phyloP scores from a whole-genome alignment of 2,329 filamentous ascomycete genomes.

The Botrytis squamosa region DNA sequence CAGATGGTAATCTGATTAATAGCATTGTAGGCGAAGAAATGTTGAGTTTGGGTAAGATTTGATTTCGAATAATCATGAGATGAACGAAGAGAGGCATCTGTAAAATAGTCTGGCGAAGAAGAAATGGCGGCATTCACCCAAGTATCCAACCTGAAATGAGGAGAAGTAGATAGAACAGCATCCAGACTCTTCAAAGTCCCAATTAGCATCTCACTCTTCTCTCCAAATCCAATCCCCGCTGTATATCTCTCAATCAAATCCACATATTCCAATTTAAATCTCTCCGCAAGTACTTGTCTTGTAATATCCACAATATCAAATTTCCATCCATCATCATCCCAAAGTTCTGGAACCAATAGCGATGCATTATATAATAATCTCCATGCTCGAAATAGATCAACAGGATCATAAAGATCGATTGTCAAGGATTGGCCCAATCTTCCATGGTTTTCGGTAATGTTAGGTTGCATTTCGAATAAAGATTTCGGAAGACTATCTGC shows the following conservation, averaged over 20 bases:
- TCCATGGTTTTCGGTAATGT: neutral
- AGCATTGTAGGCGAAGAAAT: conserved; percentile 43
- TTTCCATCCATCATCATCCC: neutral
- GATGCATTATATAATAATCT: neutral
- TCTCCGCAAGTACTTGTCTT: neutral
- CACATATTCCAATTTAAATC: neutral
- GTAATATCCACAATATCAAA: conserved; percentile 11
- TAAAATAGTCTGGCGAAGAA: neutral
- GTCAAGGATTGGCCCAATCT: neutral
- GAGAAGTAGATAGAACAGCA: neutral
- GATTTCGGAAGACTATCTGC: neutral
- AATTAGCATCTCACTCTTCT: neutral
- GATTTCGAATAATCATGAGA: neutral
- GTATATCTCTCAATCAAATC: neutral
- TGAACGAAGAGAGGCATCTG: neutral
- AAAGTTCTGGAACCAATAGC: neutral
- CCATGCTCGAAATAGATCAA: neutral
- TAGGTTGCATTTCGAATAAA: neutral
- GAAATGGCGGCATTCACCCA: neutral
- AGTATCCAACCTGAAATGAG: conserved; percentile 9
- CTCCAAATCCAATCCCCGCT: neutral
- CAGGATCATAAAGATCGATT: neutral
- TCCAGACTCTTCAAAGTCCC: neutral
- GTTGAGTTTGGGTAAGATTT: neutral
- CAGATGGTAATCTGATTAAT: conserved; percentile 52